A percentile compares a stretch with the other conserved stretches of the same genome.
These are phyloP conservation scores for Xylaria intraflava DNA, from an alignment of 495 filamentous ascomycete species.

Conservation along the genomic window DNA sequence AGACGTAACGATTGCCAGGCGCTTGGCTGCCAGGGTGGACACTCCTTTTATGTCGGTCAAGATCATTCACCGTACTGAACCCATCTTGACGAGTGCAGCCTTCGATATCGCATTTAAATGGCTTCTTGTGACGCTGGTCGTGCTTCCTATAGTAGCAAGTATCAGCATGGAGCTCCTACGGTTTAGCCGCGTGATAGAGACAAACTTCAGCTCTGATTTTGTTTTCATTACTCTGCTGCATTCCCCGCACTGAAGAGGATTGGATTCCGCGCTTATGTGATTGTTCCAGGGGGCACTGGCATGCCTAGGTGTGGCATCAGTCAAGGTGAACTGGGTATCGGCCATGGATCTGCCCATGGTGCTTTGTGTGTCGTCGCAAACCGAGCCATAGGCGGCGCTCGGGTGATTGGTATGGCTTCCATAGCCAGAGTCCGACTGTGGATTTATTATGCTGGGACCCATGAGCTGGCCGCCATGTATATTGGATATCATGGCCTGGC, in stretches of 20 bases:
- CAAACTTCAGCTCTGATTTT: constrained; percentile 46
- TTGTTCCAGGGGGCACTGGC: constrained; percentile 1
- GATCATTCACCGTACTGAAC: constrained; percentile 78
- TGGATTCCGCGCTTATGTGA: constrained; percentile 14
- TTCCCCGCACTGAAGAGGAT: constrained; percentile 18
- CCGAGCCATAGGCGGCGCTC: constrained; percentile 42
- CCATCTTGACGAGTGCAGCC: constrained; percentile 57
- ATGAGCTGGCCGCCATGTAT: constrained; percentile 8
- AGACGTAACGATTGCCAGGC: constrained; percentile 58
- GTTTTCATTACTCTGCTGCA: constrained; percentile 39
- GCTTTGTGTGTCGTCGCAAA: constrained; percentile 39
- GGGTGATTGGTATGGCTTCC: constrained; percentile 37
- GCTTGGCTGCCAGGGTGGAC: constrained; percentile 50
- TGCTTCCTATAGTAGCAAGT: constrained; percentile 60
- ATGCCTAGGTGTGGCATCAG: background rate
- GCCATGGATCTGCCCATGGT: constrained; percentile 24
- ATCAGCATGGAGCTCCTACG: background rate
- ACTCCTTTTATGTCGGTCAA: constrained; percentile 64
- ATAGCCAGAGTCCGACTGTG: constrained; percentile 57
- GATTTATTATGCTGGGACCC: constrained; percentile 42
- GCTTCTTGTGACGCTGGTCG: constrained; percentile 66
- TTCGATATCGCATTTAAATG: constrained; percentile 57
- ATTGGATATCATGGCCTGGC: constrained; percentile 5
- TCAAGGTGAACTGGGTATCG: constrained; percentile 2
- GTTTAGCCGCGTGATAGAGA: background rate